Conservation (phyloP, 2,329 filamentous ascomycete genomes). For the Alternaria dauci region DNA sequence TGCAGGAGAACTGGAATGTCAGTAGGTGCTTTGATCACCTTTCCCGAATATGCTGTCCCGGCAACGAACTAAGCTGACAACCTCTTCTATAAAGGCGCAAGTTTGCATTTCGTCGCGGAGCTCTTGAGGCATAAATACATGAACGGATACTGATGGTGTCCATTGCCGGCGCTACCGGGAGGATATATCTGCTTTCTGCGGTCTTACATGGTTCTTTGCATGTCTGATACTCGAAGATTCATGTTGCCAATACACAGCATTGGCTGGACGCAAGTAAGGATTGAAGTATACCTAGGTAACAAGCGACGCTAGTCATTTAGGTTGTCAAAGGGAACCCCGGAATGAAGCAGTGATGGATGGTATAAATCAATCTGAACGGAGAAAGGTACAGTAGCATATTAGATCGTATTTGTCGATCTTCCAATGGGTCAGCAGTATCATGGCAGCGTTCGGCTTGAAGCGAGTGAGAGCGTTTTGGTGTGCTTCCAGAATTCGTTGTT, state of each 20-base stretch:
- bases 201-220: neutral
- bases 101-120: neutral
- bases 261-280: no score
- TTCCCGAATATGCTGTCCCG: neutral
- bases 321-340: neutral
- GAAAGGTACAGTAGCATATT: neutral
- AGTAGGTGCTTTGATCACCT: neutral
- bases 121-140: neutral
- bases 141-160: neutral
- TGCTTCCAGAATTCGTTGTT: neutral
- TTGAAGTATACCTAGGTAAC: neutral
- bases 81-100: neutral
- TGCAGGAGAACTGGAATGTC: neutral
- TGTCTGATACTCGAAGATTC: neutral
- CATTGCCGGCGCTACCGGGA: neutral
- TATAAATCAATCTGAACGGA: neutral
- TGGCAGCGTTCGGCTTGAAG: neutral
- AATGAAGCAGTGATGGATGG: neutral
- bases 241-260: neutral
- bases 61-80: neutral
- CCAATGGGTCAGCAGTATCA: neutral
- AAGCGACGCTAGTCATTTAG: neutral
- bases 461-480: neutral
- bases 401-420: neutral
- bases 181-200: neutral